Evolutionary conservation across 495 filamentous ascomycete genomes (phyloP).

Genomic region (Penicillium paxilli): DNA sequence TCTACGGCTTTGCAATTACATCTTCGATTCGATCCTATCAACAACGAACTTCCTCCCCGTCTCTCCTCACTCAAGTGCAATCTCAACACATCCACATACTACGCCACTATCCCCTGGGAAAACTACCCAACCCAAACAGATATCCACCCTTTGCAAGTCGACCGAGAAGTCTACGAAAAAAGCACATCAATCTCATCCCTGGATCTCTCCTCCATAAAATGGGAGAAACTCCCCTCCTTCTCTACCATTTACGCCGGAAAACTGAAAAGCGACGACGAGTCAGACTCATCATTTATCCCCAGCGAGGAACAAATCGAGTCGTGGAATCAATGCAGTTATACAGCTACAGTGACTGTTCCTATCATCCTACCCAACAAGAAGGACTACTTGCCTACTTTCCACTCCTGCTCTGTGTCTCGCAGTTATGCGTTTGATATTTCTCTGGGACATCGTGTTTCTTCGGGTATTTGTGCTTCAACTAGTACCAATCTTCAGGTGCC

Average conservation of each 20-base stretch:
- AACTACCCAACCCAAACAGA: slow-evolving; percentile 11
- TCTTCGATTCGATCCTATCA: slow-evolving; percentile 61
- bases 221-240: slow-evolving; percentile 48
- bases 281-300: not conserved
- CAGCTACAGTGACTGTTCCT: slow-evolving; percentile 61
- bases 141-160: slow-evolving; percentile 23
- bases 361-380: slow-evolving; percentile 63
- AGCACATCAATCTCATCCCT: slow-evolving; percentile 57
- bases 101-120: slow-evolving; percentile 53
- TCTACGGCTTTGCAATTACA: slow-evolving; percentile 57
- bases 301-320: not conserved
- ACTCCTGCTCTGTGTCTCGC: slow-evolving; percentile 72
- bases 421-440: slow-evolving; percentile 65
- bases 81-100: slow-evolving; percentile 68
- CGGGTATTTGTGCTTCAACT: not conserved
- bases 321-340: slow-evolving; percentile 44
- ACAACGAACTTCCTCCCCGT: slow-evolving; percentile 54
- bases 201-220: slow-evolving; percentile 52
- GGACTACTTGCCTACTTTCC: slow-evolving; percentile 74
- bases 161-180: slow-evolving; percentile 57
- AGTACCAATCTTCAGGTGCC: not conserved
- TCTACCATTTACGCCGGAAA: not conserved
- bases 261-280: not conserved
- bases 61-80: slow-evolving; percentile 62
- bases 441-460: slow-evolving; percentile 30